A percentile compares a stretch with the other conserved stretches of the same genome.
phyloP scores from a whole-genome alignment of 495 filamentous ascomycete genomes.

The Aspergillus leporis region DNA sequence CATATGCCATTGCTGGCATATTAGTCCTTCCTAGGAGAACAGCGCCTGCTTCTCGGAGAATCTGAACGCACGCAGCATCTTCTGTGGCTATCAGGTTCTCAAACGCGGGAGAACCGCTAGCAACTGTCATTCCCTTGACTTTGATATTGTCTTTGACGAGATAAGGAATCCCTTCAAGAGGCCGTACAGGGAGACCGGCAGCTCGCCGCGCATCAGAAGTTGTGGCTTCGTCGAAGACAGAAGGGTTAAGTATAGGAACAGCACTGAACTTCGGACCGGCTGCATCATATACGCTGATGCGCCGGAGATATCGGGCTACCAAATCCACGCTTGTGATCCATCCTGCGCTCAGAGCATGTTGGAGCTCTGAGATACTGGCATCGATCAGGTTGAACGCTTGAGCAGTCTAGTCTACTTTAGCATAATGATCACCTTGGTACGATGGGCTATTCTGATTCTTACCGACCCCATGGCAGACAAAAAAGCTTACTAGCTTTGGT shows the following conservation, averaged over 20 bases:
- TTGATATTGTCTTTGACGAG: slow-evolving; percentile 72
- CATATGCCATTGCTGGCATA: slow-evolving; percentile 45
- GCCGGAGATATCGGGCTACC: slow-evolving; percentile 48
- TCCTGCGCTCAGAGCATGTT: slow-evolving; percentile 12
- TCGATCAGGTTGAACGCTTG: slow-evolving; percentile 14
- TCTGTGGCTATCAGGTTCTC: slow-evolving; percentile 61
- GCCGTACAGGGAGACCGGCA: slow-evolving; percentile 34
- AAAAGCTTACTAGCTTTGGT: neutral
- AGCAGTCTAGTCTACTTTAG: slow-evolving; percentile 5
- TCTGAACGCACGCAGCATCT: slow-evolving; percentile 64
- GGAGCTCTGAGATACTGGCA: slow-evolving; percentile 19
- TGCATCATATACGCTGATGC: slow-evolving; percentile 41
- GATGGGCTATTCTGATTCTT: neutral
- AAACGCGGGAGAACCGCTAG: slow-evolving; percentile 53
- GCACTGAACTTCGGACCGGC: slow-evolving; percentile 33
- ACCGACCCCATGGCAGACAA: neutral
- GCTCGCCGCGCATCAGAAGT: slow-evolving; percentile 34
- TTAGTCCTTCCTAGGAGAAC: slow-evolving; percentile 59
- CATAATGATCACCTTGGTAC: neutral
- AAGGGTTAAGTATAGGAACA: slow-evolving; percentile 33
- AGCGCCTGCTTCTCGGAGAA: slow-evolving; percentile 53
- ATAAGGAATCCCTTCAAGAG: slow-evolving; percentile 71
- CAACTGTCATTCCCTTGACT: slow-evolving; percentile 66
- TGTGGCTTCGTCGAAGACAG: slow-evolving; percentile 31
- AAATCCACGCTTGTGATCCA: slow-evolving; percentile 48